Evolutionary conservation across 2,329 filamentous ascomycete genomes (phyloP), one percentile per base, ranked within the genome.

Genomic region (Stachybotrys elegans): DNA sequence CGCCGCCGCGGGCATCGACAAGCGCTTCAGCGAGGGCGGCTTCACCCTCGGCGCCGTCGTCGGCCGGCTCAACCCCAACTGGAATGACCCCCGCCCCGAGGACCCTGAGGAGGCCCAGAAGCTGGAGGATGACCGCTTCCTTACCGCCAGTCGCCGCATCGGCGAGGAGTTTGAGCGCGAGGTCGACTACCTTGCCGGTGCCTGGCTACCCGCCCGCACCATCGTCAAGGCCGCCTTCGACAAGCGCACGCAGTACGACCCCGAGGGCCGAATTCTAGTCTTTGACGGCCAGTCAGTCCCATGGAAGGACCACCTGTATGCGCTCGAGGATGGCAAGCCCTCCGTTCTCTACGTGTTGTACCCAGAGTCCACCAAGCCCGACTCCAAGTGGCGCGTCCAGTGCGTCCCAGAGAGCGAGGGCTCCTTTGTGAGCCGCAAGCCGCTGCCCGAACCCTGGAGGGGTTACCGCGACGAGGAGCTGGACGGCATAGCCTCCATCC

Each of bases 301-400:
- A 2, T 97, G 93, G 93, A 93, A 95, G 65, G 92, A 97, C 59
- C 93, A 98, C 65, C 76, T 98, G 16, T 97, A 95, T 70, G 82
- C 78, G 16, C 78, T 97, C 22, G 93, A 98, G 69, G 76, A 66
- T 17, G 70, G 80, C 32, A 78, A 81, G 16, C 53, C 62, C 7
- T 59, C 60, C 55, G 83, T 92, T 4, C 74, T 91, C 41, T 97
- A 96, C 60, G 91, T 95, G 13, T 73, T 97, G 21, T 97, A 97
- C 68, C 86, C 90, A 0, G 92, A 98, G 72, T 78, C 83, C 22
- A 75, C 78, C 22, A 13, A 23, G 36, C 79, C 83, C 37, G 85
- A 79, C 51, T 76, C 85, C 59, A 95, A 93, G 70, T 97, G 93
- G 93, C 82, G 93, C 46, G 86, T 98, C 48, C 90, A 96, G 68